These are phyloP conservation scores for Pseudogymnoascus sp. DNA, from an alignment of 2,329 filamentous ascomycete genomes.

Conservation along the genomic window DNA sequence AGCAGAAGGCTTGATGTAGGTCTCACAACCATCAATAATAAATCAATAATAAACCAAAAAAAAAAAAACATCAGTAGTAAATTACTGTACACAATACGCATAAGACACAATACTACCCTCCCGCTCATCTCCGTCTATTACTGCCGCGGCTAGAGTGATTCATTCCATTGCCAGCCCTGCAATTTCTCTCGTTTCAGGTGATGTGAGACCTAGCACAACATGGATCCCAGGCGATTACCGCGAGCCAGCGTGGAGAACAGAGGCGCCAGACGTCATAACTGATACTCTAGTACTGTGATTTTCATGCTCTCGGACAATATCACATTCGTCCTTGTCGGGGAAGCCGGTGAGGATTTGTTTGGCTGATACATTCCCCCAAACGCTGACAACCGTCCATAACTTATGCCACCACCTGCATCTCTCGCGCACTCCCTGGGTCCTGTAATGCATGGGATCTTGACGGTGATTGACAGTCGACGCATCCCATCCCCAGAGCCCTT, in stretches of 20 bases:
- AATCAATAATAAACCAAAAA: background rate
- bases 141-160: background rate
- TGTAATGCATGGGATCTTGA: background rate
- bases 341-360: background rate
- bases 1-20: background rate
- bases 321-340: background rate
- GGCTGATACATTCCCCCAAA: background rate
- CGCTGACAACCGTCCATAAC: background rate
- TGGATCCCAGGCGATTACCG: background rate
- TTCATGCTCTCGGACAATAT: constrained; percentile 1
- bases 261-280: background rate
- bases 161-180: background rate
- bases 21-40: background rate
- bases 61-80: background rate
- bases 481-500: background rate
- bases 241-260: background rate
- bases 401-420: background rate
- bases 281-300: background rate
- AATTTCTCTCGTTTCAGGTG: constrained; percentile 5
- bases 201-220: background rate
- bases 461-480: background rate
- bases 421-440: background rate
- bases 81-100: background rate
- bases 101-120: background rate
- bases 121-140: background rate